These are phyloP conservation scores for Cornus controversa DNA, from an alignment of 148 eudicot species.

Conservation along the genomic window DNA sequence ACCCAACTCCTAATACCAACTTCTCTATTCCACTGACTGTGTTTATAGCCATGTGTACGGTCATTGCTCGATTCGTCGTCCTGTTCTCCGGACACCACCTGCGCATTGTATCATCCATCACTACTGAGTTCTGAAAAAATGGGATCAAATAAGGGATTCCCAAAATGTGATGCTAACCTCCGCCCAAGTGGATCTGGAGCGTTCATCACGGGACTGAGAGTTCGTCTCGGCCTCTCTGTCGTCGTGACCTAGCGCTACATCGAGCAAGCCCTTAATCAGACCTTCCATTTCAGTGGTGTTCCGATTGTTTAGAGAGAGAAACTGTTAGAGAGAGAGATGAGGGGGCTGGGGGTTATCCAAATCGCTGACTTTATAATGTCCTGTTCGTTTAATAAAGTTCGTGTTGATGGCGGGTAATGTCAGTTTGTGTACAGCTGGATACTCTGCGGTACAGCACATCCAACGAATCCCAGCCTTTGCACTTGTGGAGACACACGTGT, in stretches of 20 bases:
- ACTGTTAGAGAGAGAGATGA: not conserved
- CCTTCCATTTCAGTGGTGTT: slow-evolving; percentile 49
- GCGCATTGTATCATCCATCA: slow-evolving; percentile 25
- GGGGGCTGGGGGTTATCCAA: not conserved
- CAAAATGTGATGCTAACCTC: slow-evolving; percentile 38
- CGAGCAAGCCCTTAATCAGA: slow-evolving; percentile 60
- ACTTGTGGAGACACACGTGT: too few species aligned
- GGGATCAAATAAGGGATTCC: not conserved
- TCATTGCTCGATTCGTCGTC: slow-evolving; percentile 26
- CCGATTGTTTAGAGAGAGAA: not conserved
- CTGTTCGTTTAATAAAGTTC: slow-evolving; percentile 6
- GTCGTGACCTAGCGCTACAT: slow-evolving; percentile 51
- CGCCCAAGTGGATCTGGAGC: slow-evolving; percentile 87
- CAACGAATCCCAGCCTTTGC: too few species aligned
- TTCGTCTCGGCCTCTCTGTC: slow-evolving; percentile 22
- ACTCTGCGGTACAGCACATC: too few species aligned
- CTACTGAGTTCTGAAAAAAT: not conserved
- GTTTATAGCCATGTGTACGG: slow-evolving; percentile 16
- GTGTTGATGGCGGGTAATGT: slow-evolving; percentile 15
- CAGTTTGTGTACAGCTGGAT: too few species aligned
- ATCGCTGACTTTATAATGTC: not conserved
- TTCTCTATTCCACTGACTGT: slow-evolving; percentile 22
- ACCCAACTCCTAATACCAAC: slow-evolving; percentile 10
- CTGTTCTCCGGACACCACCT: slow-evolving; percentile 81
- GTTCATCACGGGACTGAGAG: slow-evolving; percentile 43